Evolutionary conservation across 1,139 yeast genomes (phyloP), one percentile per base, ranked within the genome.

Genomic region (Hemisphaericaspora lyxosophila): DNA sequence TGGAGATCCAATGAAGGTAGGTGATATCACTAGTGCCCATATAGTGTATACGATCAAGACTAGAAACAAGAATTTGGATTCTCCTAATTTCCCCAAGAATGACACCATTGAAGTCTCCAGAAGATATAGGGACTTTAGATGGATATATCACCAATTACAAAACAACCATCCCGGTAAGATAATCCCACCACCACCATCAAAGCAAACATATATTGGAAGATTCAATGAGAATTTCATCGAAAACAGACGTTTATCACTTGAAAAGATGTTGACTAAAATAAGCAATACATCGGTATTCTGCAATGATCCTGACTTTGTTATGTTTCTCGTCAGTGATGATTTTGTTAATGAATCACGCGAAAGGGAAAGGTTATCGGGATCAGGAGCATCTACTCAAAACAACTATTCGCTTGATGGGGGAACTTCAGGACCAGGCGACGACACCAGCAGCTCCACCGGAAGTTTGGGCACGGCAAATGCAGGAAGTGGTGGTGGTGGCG

Each of bases 151-250:
- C 50, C 96, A 92, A 51, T 68, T 92, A 24, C 88, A 86, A 54
- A 78, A 78, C 47, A 87, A 84, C 51, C 89, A 92, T 55, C 95
- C 96, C 22, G 98, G 98, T 1, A 71, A 77, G 41, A 84, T 94
- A 29, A 82, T 94, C 19, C 98, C 98, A 1, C 96, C 98, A 0
- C 97, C 98, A 8, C 98, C 99, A 1, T 87, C 88, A 26, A 94
- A 94, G 55, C 97, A 92, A 60, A 86, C 88, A 0, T 70, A 69
- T 38, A 84, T 90, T 42, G 97, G 96, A 3, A 71, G 95, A 47
- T 85, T 84, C 62, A 87, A 88, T 53, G 90, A 86, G 49, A 89
- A 82, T 52, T 89, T 92, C 54, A 82, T 92, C 38, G 97, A 90
- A 57, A 80, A 80, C 47, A 77, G 98, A 60, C 70, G 97, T 43